Base-by-base conservation (phyloP, 1,284 basidiomycete species). In the Caloboletus inedulis region DNA sequence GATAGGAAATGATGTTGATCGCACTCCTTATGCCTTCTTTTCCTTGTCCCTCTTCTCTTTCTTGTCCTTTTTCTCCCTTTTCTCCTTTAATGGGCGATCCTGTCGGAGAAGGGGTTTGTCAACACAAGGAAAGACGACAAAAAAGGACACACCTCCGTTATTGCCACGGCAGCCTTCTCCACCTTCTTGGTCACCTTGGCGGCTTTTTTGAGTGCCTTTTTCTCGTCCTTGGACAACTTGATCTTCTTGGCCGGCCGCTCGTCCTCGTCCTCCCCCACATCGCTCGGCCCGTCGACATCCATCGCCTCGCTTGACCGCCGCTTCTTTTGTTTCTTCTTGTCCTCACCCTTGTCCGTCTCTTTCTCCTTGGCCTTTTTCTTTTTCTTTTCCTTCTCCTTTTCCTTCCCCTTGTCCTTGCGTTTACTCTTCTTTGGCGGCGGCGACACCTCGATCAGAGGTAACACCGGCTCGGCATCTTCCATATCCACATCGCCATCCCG, bases 221-320 rank as follows among this genome's bases (percentile, higher is more conserved):
- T 89, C 73, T 89, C 87, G 72, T 90, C 88, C 72, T 91, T 91
- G 40, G 82, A 84, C 58, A 89, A 60, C 73, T 89, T 89, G 56
- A 78, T 75, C 72, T 87, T 89, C 73, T 89, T 90, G 53, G 72
- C 60, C 8, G 81, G 73, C n/a, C 74, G 75, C 56, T 77, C 78
- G 47, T 83, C 79, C 33, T 79, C 78, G 43, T 76, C 79, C 60
- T 81, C 79, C 3, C 53, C 62, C 9, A 0, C 31, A 3, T 40
- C 54, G 51, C 83, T 78, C 47, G 79, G 78, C 43, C 73, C 78
- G 59, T 84, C 80, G 7, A 80, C 78, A 47, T 85, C 82, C 76
- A 84, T 84, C 21, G 71, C 77, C 49, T 83, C 83, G 48, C 72
- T 77, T 68, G 84, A 81, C 61, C 80, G 74, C 71, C 82, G 70